A percentile compares a stretch with the other conserved stretches of the same genome.
Evolutionary conservation across 495 filamentous ascomycete species (phyloP).

Genomic region (Talaromyces nanjingensis): DNA sequence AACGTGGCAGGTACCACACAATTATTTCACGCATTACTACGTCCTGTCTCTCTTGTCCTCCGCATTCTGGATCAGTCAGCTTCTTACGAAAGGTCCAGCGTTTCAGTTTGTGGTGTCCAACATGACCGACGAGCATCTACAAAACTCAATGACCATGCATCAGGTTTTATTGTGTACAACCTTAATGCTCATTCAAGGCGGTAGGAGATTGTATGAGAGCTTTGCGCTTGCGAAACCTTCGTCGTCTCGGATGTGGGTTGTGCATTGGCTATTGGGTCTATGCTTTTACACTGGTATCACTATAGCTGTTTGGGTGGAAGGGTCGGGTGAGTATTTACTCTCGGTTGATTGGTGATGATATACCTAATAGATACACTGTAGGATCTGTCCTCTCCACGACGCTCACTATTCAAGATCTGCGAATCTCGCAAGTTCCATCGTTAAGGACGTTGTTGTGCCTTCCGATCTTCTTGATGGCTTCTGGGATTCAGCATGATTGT

Average conservation of each 20-base stretch:
- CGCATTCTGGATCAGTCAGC: constrained; percentile 68
- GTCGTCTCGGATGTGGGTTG: constrained; percentile 71
- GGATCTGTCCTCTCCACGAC: constrained; percentile 22
- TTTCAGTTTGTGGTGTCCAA: constrained; percentile 33
- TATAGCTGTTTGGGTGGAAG: constrained; percentile 82
- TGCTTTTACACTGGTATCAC: constrained; percentile 66
- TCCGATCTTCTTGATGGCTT: constrained; percentile 65
- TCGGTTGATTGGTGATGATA: neutral
- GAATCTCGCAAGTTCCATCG: constrained; percentile 38
- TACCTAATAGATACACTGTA: constrained; percentile 12
- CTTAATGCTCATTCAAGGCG: constrained; percentile 67
- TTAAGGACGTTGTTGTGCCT: constrained; percentile 54
- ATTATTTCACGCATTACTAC: constrained; percentile 87
- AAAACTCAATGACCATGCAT: constrained; percentile 49
- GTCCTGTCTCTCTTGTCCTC: constrained; percentile 61
- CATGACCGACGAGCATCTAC: constrained; percentile 27
- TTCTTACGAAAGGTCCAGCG: constrained; percentile 47
- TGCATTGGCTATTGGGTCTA: constrained; percentile 73
- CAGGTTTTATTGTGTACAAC: constrained; percentile 64
- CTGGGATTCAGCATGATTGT: constrained; percentile 69
- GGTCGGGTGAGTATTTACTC: constrained; percentile 51
- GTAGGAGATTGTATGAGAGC: constrained; percentile 69
- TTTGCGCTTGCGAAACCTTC: constrained; percentile 55
- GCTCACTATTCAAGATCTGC: constrained; percentile 26
- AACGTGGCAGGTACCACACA: constrained; percentile 64